phyloP scores from a whole-genome alignment of 1,139 yeast genomes.

The Candida glucosophila region DNA sequence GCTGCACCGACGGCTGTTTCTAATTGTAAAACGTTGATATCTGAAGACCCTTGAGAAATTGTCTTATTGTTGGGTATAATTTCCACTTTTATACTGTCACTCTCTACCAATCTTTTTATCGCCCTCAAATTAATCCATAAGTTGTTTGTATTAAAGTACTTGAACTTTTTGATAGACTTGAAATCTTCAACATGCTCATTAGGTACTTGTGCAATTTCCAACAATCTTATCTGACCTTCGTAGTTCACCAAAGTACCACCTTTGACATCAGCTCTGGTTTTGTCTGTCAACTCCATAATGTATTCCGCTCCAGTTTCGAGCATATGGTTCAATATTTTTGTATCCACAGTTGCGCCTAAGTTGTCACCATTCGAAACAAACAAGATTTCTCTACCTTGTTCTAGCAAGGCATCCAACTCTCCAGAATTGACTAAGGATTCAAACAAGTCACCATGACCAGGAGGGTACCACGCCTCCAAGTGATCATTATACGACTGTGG shows the following conservation, averaged over 20 bases:
- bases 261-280: conserved; percentile 98
- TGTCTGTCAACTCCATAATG: conserved; percentile 96
- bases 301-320: conserved; percentile 85
- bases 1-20: conserved; percentile 99
- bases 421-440: conserved; percentile 88
- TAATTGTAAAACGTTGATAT: conserved; percentile 81
- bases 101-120: conserved; percentile 82
- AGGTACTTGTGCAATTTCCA: conserved; percentile 98
- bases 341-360: conserved; percentile 96
- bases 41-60: conserved; percentile 67
- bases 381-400: conserved; percentile 89
- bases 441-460: conserved; percentile 97
- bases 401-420: conserved; percentile 80
- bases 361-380: conserved; percentile 98
- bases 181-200: conserved; percentile 98
- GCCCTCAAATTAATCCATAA: conserved; percentile 96
- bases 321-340: conserved; percentile 88
- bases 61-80: conserved; percentile 92
- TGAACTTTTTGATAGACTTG: conserved; percentile 94
- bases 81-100: conserved; percentile 78
- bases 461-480: conserved; percentile 93
- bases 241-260: conserved; percentile 98
- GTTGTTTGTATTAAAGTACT: conserved; percentile 95
- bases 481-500: conserved; percentile 71
- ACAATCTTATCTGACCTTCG: conserved; percentile 87